Evolutionary conservation across 768 basidiomycete genomes (phyloP), one percentile per base, ranked within the genome.

Genomic region (Kwoniella sp.): DNA sequence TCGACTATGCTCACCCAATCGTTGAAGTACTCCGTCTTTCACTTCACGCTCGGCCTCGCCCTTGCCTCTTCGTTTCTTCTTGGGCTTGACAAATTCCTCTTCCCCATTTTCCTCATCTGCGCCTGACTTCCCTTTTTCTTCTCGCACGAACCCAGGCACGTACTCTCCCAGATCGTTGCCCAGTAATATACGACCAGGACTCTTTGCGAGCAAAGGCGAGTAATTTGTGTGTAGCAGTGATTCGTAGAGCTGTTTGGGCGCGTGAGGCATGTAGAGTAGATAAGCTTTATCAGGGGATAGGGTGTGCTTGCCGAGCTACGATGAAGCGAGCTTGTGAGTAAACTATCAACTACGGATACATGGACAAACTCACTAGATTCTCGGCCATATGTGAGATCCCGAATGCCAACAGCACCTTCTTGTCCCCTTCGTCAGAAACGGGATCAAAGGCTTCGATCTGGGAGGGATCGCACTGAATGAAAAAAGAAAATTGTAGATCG

Each of bases 211-310:
- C 8, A 30, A 7, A 7, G 67, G 67, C 3, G 52, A n/a, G 37
- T 55, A 77, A 53, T 77, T 77, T 1, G 56, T 38, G 2, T 51
- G 13, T 3, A 77, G 55, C 2, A 77, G 26, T 8, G 66, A 60
- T 34, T 73, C 74, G 60, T 77, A 77, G 17, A 77, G 61, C 30
- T 72, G 61, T 57, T 64, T 59, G 1, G 72, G 60, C 26, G 72
- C 73, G 52, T 77, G 76, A 20, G 76, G 76, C 45, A 77, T 55
- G 57, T 68, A 77, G n/a, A 77, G 47, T 1, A 77, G 68, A 45
- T 74, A 71, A 23, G 72, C 61, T 31, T 23, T 30, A 30, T 58
- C 60, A 13, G 48, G 37, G 15, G 59, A 30, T 0, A 77, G 65
- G 4, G n/a, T 15, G 56, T 77, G 64, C 31, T 57, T 59, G 4